A percentile compares a stretch with the other conserved stretches of the same genome.
Conservation (phyloP, 306 rosid genomes). For the Inga laurina region DNA sequence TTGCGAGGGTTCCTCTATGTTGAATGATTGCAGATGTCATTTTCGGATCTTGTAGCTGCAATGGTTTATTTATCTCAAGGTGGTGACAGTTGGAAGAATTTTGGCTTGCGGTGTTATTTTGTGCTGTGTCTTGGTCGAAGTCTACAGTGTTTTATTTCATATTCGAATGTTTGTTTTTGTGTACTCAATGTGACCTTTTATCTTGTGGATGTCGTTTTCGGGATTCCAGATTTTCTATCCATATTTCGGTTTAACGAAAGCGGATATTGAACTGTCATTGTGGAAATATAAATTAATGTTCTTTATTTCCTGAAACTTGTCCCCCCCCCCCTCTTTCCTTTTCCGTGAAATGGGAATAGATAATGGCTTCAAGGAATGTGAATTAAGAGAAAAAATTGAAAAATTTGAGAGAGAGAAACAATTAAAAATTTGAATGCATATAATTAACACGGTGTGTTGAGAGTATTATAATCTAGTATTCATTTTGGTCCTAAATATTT, state of each 20-base stretch:
- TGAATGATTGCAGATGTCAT: constrained; percentile 56
- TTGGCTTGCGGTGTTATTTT: background rate
- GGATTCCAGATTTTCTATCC: constrained; percentile 3
- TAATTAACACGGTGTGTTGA: too few relatives aligned
- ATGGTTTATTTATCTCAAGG: constrained; percentile 17
- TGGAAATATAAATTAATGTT: constrained; percentile 21
- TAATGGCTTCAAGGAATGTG: background rate
- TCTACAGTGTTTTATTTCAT: background rate
- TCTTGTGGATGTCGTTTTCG: background rate
- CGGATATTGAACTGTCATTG: constrained; percentile 7
- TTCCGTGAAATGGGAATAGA: background rate
- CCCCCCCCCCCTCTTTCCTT: too few relatives aligned
- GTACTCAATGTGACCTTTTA: constrained; percentile 9
- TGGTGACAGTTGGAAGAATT: constrained; percentile 11
- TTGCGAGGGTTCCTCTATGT: constrained; percentile 21
- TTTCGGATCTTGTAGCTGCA: constrained; percentile 53
- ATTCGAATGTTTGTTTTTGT: background rate
- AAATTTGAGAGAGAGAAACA: too few relatives aligned
- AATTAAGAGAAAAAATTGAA: background rate
- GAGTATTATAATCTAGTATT: too few relatives aligned
- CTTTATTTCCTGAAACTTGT: background rate
- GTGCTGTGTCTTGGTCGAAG: background rate
- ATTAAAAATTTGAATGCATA: too few relatives aligned
- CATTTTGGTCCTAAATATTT: too few relatives aligned
- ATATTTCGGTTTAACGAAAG: background rate